Percentiles rank a stretch among this genome's conserved stretches.
phyloP scores from a whole-genome alignment of 139 green algal genomes.

The Eudorina sp. region DNA sequence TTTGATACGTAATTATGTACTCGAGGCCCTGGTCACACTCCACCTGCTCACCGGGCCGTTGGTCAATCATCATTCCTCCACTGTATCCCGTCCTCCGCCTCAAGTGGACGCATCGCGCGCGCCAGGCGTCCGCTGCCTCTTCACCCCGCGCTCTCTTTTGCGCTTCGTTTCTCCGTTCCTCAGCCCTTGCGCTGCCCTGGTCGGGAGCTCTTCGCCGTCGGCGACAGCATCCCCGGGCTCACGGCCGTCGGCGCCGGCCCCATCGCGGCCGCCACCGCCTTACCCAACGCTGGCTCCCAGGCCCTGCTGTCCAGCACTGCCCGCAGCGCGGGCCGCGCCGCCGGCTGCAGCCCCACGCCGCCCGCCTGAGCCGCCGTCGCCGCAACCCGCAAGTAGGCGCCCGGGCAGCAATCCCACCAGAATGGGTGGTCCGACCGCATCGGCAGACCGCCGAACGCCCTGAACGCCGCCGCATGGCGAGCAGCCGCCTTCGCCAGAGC shows the following conservation, averaged over 20 bases:
- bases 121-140: no score
- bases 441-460: neutral
- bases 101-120: no score
- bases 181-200: no score
- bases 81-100: no score
- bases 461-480: neutral
- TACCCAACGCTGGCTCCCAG: neutral
- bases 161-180: no score
- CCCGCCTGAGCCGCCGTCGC: neutral
- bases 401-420: neutral
- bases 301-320: neutral
- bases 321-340: neutral
- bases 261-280: neutral
- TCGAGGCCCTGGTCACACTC: no score
- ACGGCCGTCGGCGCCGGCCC: neutral
- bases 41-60: no score
- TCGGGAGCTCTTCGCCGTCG: no score
- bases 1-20: no score
- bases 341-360: neutral
- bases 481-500: neutral
- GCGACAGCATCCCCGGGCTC: no score
- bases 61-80: no score
- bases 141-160: no score
- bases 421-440: conserved; percentile 20
- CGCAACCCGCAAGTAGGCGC: neutral